Evolutionary conservation across 2,329 filamentous ascomycete species (phyloP).

Genomic region (Orbilia javanica): DNA sequence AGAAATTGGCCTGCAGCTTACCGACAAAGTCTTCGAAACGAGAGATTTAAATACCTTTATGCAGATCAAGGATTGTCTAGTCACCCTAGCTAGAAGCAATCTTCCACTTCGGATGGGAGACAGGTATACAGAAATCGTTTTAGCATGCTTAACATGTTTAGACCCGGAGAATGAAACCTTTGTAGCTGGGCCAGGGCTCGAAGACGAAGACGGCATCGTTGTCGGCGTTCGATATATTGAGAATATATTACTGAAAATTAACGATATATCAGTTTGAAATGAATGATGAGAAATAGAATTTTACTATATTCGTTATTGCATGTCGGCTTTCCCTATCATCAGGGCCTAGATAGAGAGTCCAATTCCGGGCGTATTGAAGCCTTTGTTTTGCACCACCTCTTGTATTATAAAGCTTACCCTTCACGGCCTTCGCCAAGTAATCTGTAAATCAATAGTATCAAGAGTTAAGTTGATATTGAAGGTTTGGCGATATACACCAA

Average conservation of each 20-base stretch:
- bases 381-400: too few species aligned
- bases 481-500: too few species aligned
- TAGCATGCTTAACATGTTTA: conserved; percentile 65
- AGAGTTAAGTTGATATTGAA: too few species aligned
- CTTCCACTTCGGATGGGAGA: conserved; percentile 62
- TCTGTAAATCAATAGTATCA: too few species aligned
- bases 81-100: conserved; percentile 8
- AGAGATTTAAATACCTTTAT: background rate
- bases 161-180: conserved; percentile 63
- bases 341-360: background rate
- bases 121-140: conserved; percentile 63
- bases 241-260: conserved; percentile 59
- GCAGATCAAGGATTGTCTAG: conserved; percentile 9
- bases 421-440: too few species aligned
- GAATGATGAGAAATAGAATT: background rate
- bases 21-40: background rate
- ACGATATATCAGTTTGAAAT: conserved; percentile 11
- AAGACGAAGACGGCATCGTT: conserved; percentile 63
- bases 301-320: background rate
- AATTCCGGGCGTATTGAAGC: background rate
- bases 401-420: too few species aligned
- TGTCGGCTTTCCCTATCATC: too few species aligned
- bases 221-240: conserved; percentile 63
- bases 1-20: background rate
- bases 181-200: conserved; percentile 60